Base-by-base conservation (phyloP, 2,329 filamentous ascomycete species). In the Ophiosphaerella herpotricha region DNA sequence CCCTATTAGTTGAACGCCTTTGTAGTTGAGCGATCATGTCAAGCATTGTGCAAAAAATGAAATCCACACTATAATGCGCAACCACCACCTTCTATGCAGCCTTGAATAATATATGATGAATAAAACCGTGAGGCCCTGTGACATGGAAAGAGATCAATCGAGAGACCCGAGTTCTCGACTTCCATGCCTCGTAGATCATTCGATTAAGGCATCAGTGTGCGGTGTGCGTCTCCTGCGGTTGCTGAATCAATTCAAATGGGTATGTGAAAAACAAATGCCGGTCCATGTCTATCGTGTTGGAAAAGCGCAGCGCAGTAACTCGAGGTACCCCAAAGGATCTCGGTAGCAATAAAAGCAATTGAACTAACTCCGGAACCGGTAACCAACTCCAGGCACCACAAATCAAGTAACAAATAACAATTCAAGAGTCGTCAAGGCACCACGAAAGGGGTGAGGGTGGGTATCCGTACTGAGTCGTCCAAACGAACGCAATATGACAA, bases 171-270 rank as follows among this genome's bases (percentile, higher is more conserved):
- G 38, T 50, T 58, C 40, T 54, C 50, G 42, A 57, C 49, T 31
- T 18, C 18, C 39, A 18, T 14, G 29, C 29, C 38, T 14, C 13
- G 12, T 34, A n/a, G 8, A 16, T 11, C 24, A 13, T 26, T 39
- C 23, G 13, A 23, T 14, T 18, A 36, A 46, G 24, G 16, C 23
- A 39, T 39, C 70, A 66, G 46, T 58, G 62, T 46, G 50, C 55
- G 62, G 56, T 55, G 50, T 70, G 66, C 66, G 67, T 71, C 70
- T 68, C 71, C 68, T 64, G 57, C 48, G 43, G 57, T 57, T 57
- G 55, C 52, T 29, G 48, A 29, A 56, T 54, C 55, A 50, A 46
- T 46, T 45, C 36, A 53, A 57, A 35, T 34, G 57, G 53, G 57
- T 58, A 57, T 61, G 56, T 48, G 49, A 57, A 43, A 21, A 48